These are phyloP conservation scores for Kwoniella sp. DNA, from an alignment of 768 basidiomycete species.

Conservation along the genomic window DNA sequence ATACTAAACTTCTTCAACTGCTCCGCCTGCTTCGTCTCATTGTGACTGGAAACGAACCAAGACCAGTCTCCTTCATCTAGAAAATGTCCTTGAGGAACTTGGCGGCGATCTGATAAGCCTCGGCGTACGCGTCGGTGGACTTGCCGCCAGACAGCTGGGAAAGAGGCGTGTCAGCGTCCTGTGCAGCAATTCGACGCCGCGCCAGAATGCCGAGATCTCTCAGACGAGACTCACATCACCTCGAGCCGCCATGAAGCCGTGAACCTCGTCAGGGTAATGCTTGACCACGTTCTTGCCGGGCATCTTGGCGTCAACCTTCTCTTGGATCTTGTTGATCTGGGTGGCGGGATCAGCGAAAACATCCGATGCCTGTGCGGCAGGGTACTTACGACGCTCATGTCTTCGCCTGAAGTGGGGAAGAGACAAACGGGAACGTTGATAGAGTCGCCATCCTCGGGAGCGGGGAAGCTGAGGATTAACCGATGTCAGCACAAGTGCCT, in stretches of 20 bases:
- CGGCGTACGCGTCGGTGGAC: conserved; percentile 9
- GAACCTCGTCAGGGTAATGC: conserved; percentile 25
- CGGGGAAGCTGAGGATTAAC: conserved; percentile 36
- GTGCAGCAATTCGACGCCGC: neutral
- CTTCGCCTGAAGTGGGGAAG: conserved; percentile 61
- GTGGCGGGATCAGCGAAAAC: neutral
- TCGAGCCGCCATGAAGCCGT: conserved; percentile 41
- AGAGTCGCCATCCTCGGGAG: conserved; percentile 55
- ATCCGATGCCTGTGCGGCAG: neutral
- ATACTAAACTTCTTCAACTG: too few species aligned
- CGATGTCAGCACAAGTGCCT: neutral
- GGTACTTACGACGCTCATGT: conserved; percentile 56
- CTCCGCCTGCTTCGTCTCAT: too few species aligned
- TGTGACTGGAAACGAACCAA: too few species aligned
- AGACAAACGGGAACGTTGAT: conserved; percentile 58
- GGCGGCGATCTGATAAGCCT: conserved; percentile 12
- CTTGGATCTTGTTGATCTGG: conserved; percentile 35
- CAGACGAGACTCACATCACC: conserved; percentile 34
- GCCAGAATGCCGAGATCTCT: neutral
- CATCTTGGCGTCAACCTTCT: conserved; percentile 28
- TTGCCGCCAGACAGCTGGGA: conserved; percentile 9
- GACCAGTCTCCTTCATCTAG: neutral
- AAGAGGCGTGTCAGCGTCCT: too few species aligned
- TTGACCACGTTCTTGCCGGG: conserved; percentile 36
- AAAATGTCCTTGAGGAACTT: conserved; percentile 23